Evolutionary conservation across 257 asterid genomes (phyloP), one percentile per base, ranked within the genome.

Genomic region (Ajuga chamaepitys): DNA sequence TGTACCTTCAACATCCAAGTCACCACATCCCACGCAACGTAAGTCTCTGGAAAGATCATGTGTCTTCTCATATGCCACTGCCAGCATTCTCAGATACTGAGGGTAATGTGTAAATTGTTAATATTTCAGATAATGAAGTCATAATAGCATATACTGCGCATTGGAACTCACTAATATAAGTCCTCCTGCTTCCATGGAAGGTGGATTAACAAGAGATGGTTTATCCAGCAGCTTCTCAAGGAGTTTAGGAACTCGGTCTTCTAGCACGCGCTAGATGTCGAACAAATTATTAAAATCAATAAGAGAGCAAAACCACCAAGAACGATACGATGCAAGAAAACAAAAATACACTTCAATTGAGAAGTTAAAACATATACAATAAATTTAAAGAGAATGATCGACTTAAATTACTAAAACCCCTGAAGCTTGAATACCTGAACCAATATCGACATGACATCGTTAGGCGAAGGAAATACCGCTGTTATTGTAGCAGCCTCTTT

Each of bases 31-130:
- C 47, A 91, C 92, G 37, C 88, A 77, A 41, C 72, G 85, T 72
- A 91, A 81, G 75, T 88, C 92, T 73, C 78, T 81, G 60, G 96
- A 84, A 78, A 91, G 95, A 41, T 86, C 96, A 69, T 63, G 89
- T 35, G 98, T 91, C 83, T 85, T 91, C 78, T 86, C 96, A 81
- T 91, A 88, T 48, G 95, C 88, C 73, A 91, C 96, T 20, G 96
- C 96, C 17, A 91, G 82, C 85, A 91, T 58, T 76, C 95, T 86
- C 44, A 91, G 95, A 74, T 86, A 88, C 98, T 91, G 82, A 53
- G 65, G 70, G 51, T 66, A 77, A 75, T 59, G 64, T 35, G 52
- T 54, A 37, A 30, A 46, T 34, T 41, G 70, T 80, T 56, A 85
- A 61, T 17, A 57, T 50, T 47, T 41, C 60, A 21, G 44, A 13